phyloP scores from a whole-genome alignment of 2,329 filamentous ascomycete species.

The Bimuria novae-zelandiae region DNA sequence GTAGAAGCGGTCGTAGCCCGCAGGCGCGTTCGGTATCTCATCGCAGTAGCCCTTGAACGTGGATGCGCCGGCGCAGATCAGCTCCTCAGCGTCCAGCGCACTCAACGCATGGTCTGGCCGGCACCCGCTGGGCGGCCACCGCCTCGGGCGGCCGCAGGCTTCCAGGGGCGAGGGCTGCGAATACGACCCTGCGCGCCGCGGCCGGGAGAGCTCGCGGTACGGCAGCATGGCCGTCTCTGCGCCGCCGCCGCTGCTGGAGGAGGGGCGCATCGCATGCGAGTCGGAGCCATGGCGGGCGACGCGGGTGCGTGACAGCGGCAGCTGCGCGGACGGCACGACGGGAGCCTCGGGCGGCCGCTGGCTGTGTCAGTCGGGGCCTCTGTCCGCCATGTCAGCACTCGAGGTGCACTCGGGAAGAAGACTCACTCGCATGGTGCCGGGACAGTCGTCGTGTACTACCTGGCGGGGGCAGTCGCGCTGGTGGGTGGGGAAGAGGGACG shows the following conservation, averaged over 20 bases:
- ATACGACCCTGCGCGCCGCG: slow-evolving; percentile 41
- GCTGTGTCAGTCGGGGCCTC: slow-evolving; percentile 35
- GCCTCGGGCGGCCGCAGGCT: slow-evolving; percentile 41
- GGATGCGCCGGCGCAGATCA: slow-evolving; percentile 46
- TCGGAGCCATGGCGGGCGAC: slow-evolving; percentile 45
- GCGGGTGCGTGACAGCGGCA: slow-evolving; percentile 41
- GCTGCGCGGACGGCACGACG: slow-evolving; percentile 24
- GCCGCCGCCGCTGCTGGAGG: slow-evolving; percentile 41
- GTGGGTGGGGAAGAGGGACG: no score
- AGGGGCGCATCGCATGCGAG: slow-evolving; percentile 35
- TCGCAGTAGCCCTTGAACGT: slow-evolving; percentile 49
- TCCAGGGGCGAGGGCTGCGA: slow-evolving; percentile 44
- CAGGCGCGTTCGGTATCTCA: slow-evolving; percentile 41
- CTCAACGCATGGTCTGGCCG: slow-evolving; percentile 37
- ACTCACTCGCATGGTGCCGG: slow-evolving; percentile 7
- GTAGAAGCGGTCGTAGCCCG: slow-evolving; percentile 46
- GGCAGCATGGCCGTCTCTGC: slow-evolving; percentile 34
- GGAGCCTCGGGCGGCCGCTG: slow-evolving; percentile 37
- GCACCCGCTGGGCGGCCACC: slow-evolving; percentile 49
- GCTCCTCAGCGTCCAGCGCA: slow-evolving; percentile 41
- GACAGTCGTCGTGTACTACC: no score
- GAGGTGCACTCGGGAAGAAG: no score
- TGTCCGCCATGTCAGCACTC: slow-evolving; percentile 31
- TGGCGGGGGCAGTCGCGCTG: no score
- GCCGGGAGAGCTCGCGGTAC: slow-evolving; percentile 27